Evolutionary conservation across 2,329 filamentous ascomycete genomes (phyloP).

Genomic region (Clarireedia sp.): DNA sequence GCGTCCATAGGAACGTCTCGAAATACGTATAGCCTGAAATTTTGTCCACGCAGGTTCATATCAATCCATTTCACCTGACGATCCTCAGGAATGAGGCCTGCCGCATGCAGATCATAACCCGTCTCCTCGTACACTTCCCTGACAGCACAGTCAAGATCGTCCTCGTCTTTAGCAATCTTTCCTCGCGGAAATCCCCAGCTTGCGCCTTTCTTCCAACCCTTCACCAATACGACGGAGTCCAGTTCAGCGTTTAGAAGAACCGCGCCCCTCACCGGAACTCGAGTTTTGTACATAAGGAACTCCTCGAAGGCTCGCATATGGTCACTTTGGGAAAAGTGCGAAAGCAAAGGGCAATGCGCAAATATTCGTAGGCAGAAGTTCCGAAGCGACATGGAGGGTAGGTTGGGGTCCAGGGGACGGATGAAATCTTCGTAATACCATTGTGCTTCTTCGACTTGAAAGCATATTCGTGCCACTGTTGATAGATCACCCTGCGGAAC

Average conservation of each 20-base stretch:
- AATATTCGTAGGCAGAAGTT: slow-evolving; percentile 87
- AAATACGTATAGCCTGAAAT: slow-evolving; percentile 88
- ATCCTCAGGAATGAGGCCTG: slow-evolving; percentile 67
- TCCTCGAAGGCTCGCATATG: slow-evolving; percentile 81
- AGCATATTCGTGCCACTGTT: slow-evolving; percentile 89
- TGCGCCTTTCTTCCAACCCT: slow-evolving; percentile 94
- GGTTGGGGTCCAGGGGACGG: slow-evolving; percentile 72
- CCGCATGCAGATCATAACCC: slow-evolving; percentile 70
- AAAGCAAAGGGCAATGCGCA: slow-evolving; percentile 84
- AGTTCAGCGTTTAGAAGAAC: slow-evolving; percentile 91
- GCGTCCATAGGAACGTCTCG: slow-evolving; percentile 81
- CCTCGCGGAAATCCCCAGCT: slow-evolving; percentile 96
- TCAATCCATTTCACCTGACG: slow-evolving; percentile 74
- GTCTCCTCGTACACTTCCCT: slow-evolving; percentile 96
- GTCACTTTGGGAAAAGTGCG: slow-evolving; percentile 68
- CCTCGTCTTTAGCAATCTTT: slow-evolving; percentile 97
- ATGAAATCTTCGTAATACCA: slow-evolving; percentile 99
- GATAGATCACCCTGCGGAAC: slow-evolving; percentile 84
- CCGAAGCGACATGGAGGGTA: slow-evolving; percentile 79
- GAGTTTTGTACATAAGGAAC: slow-evolving; percentile 89
- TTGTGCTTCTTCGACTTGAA: slow-evolving; percentile 98
- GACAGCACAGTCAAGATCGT: slow-evolving; percentile 86
- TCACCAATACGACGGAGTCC: slow-evolving; percentile 88
- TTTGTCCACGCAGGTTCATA: slow-evolving; percentile 83
- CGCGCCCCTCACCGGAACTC: slow-evolving; percentile 87